Base-by-base conservation (phyloP, 306 rosid species). In the Leucaena leucocephala region DNA sequence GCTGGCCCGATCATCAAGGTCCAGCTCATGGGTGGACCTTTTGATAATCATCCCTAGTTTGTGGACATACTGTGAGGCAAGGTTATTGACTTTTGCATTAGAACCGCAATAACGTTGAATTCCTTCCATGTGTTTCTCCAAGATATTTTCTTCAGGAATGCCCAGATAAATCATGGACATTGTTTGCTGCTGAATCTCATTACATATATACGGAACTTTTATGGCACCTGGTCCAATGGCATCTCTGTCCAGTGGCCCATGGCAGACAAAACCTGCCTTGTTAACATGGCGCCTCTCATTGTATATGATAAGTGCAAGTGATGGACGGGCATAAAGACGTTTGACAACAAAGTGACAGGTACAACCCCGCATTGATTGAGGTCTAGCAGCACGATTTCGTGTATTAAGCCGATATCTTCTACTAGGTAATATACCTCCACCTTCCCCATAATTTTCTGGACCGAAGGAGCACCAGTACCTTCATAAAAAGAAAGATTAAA, bases 381-480 rank as follows among this genome's bases (percentile, higher is more conserved):
- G 98, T 85, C 98, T 92, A 79, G 99, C 98, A 77, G 98, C 99
- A 76, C 93, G 98, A 80, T 95, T 95, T 83, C 98, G 90, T 39
- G 98, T 95, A 80, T 95, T 95, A 52, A 95, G 96, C 63, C 98
- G 90, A 84, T 92, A 91, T 87, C 91, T 92, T 80, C 99, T 81
- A 81, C 99, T 93, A 61, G 99, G 99, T 55, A 93, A 89, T 75
- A 88, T 87, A 80, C 91, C 83, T 42, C 98, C 97, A 78, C 97
- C 96, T 85, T 92, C 97, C 78, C 97, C 98, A 72, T 95, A 92
- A 85, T 91, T 95, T 87, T 95, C 98, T 34, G 98, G 98, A 80
- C 98, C 98, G 74, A 92, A 92, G 14, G 98, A 92, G 79, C 98
- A 95, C 98, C 98, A 95, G 75, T 92, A 95, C 92, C 98, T 95